Conservation (phyloP, 1,284 basidiomycete species). For the Trichosporon sp. region DNA sequence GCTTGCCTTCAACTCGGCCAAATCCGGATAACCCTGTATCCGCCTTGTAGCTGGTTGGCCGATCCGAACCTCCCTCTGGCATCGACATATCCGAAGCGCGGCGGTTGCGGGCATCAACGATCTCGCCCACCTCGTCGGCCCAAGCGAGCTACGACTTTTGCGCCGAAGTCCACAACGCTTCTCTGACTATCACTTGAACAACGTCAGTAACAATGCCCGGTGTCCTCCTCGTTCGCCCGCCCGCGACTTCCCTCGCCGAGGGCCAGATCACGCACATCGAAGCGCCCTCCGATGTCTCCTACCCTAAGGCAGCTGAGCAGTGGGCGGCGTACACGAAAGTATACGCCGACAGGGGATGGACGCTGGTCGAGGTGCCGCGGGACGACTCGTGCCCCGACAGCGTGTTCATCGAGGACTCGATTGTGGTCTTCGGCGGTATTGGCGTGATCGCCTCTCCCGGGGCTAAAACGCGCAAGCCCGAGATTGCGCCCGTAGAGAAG, state of each 20-base stretch:
- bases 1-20: too few species aligned
- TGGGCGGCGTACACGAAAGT: slow-evolving; percentile 3
- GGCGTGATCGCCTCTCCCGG: slow-evolving; percentile 7
- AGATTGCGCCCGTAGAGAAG: slow-evolving; percentile 1
- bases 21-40: too few species aligned
- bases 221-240: slow-evolving; percentile 6
- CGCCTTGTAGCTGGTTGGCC: too few species aligned
- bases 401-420: slow-evolving; percentile 11
- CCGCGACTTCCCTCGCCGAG: slow-evolving; percentile 7
- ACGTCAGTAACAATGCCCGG: neutral
- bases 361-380: slow-evolving; percentile 4
- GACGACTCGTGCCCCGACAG: slow-evolving; percentile 9
- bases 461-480: neutral
- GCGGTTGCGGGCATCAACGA: too few species aligned
- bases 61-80: too few species aligned
- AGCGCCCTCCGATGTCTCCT: neutral
- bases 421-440: slow-evolving; percentile 8
- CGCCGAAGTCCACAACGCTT: too few species aligned
- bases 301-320: neutral
- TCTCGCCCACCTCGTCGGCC: too few species aligned
- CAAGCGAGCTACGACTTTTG: too few species aligned
- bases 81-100: too few species aligned
- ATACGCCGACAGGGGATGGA: slow-evolving; percentile 2
- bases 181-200: neutral
- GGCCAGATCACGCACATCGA: slow-evolving; percentile 14